phyloP scores from a whole-genome alignment of 371 early-diverging fungal genomes.

The Capillidium heterosporum region DNA sequence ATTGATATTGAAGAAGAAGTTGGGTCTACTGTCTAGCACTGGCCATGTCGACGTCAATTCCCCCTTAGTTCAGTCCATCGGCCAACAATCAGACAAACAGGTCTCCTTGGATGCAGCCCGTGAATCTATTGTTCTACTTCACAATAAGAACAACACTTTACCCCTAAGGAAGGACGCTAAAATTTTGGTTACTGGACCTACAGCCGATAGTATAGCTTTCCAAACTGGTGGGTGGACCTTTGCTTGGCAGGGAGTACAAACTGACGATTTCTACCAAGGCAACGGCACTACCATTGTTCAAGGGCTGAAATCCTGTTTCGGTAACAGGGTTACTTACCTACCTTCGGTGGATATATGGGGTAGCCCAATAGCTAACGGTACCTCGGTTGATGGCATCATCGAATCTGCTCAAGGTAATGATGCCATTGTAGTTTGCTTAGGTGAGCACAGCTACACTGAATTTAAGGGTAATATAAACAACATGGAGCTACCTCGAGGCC shows the following conservation, averaged over 20 bases:
- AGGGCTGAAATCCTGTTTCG: constrained; percentile 16
- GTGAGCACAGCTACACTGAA: constrained; percentile 30
- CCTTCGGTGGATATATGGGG: neutral
- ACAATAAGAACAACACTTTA: constrained; percentile 23
- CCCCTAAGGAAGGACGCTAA: constrained; percentile 17
- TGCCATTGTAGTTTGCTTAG: constrained; percentile 21
- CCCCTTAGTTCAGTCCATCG: constrained; percentile 13
- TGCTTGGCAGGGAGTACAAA: constrained; percentile 28
- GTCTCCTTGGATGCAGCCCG: constrained; percentile 24
- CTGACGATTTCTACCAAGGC: constrained; percentile 23
- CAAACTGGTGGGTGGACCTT: constrained; percentile 36
- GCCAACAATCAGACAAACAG: constrained; percentile 19
- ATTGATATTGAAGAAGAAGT: constrained; percentile 19
- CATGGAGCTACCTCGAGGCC: constrained; percentile 24
- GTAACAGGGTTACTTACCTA: neutral
- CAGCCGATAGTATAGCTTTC: constrained; percentile 19
- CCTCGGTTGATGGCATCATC: constrained; percentile 17
- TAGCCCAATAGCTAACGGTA: constrained; percentile 6
- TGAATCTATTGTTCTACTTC: constrained; percentile 35
- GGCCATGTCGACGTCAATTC: constrained; percentile 16
- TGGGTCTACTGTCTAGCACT: constrained; percentile 28
- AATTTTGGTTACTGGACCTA: constrained; percentile 27
- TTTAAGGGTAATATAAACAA: constrained; percentile 31
- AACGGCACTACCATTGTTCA: constrained; percentile 22
- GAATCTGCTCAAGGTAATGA: constrained; percentile 16